Percentiles rank a stretch among this genome's conserved stretches.
phyloP scores from a whole-genome alignment of 352 stramenopile species.

The Globisporangium echinulatum region DNA sequence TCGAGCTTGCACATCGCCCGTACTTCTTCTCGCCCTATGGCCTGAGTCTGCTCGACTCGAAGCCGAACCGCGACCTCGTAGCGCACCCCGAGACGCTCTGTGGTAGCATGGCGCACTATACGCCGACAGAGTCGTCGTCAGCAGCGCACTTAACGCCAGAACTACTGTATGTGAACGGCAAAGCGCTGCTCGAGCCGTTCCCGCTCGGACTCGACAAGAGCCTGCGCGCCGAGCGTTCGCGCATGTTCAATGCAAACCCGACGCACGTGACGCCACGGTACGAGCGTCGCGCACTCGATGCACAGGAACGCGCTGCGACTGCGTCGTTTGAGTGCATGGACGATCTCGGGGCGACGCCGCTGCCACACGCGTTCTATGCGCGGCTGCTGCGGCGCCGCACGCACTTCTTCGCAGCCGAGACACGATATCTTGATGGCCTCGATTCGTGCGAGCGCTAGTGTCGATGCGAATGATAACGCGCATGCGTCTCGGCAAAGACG shows the following conservation, averaged over 20 bases:
- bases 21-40: slow-evolving; percentile 55
- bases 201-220: slow-evolving; percentile 20
- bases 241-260: slow-evolving; percentile 13
- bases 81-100: slow-evolving; percentile 30
- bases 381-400: slow-evolving; percentile 29
- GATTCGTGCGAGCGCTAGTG: neutral
- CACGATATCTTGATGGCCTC: slow-evolving; percentile 2
- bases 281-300: neutral
- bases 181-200: slow-evolving; percentile 37
- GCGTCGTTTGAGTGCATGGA: slow-evolving; percentile 34
- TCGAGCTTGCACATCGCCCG: slow-evolving; percentile 36
- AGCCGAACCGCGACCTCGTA: slow-evolving; percentile 26
- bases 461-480: too few relatives aligned
- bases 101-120: slow-evolving; percentile 36
- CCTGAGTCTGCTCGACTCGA: slow-evolving; percentile 28
- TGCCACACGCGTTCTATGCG: slow-evolving; percentile 33
- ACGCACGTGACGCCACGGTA: slow-evolving; percentile 11
- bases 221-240: neutral
- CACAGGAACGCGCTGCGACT: slow-evolving; percentile 13
- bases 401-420: slow-evolving; percentile 42
- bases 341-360: slow-evolving; percentile 31
- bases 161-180: slow-evolving; percentile 42
- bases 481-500: too few relatives aligned
- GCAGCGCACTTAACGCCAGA: slow-evolving; percentile 13
- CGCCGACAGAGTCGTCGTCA: slow-evolving; percentile 8